Percentiles rank a stretch among this genome's conserved stretches.
Evolutionary conservation across 345 rosid species (phyloP).

Genomic region (Erucastrum elatum): DNA sequence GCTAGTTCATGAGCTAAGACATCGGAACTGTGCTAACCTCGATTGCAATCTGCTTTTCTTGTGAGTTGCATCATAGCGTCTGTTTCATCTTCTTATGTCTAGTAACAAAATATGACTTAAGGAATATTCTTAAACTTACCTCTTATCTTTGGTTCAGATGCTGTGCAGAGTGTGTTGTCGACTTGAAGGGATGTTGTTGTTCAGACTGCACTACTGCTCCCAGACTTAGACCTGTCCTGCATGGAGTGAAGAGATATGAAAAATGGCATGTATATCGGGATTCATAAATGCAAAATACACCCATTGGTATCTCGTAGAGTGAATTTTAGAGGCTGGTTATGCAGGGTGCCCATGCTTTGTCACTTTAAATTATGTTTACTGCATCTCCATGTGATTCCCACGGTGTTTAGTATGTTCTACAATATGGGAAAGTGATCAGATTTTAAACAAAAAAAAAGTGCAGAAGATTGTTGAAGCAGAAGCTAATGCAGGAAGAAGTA

Average conservation of each 20-base stretch:
- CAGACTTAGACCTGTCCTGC: conserved; percentile 78
- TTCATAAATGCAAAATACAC: conserved; percentile 37
- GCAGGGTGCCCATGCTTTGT: conserved; percentile 3
- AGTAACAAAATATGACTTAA: background rate
- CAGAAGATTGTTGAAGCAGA: conserved; percentile 14
- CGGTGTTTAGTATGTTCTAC: background rate
- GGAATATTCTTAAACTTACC: background rate
- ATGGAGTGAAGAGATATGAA: conserved; percentile 71
- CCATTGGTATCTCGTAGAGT: conserved; percentile 4
- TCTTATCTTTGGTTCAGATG: conserved; percentile 52
- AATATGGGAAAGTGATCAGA: conserved; percentile 4
- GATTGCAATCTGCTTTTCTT: conserved; percentile 86
- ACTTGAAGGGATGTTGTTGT: conserved; percentile 78
- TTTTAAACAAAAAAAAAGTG: conserved; percentile 18
- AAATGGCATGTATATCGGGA: conserved; percentile 83
- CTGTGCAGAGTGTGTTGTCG: conserved; percentile 54
- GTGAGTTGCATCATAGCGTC: conserved; percentile 50
- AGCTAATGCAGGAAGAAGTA: conserved; percentile 27
- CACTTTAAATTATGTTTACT: conserved; percentile 4
- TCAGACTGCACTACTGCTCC: conserved; percentile 62
- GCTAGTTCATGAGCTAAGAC: conserved; percentile 65
- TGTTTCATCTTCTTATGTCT: background rate
- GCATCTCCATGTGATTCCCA: background rate
- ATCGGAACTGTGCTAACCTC: conserved; percentile 91
- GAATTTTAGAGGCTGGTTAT: conserved; percentile 19